phyloP scores from a whole-genome alignment of 129 eudicot genomes.

The carrot (Daucus carota) region DH1_v3.0 NC_030387.2:33132001-33132500 shows the following conservation, averaged over 20 bases:
- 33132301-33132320: neutral
- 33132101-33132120: conserved; percentile 99
- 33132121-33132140: conserved; percentile 98
- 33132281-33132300: neutral
- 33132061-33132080: conserved; percentile 88
- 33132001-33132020: conserved; percentile 47
- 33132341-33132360: neutral
- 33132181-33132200: conserved; percentile 68
- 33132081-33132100: conserved; percentile 80
- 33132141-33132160: conserved; percentile 93
- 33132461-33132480: conserved; percentile 2
- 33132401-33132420: neutral
- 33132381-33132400: too few species aligned
- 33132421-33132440: neutral
- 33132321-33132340: conserved; percentile 1
- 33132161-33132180: conserved; percentile 87
- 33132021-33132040: conserved; percentile 47
- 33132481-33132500: conserved; percentile 81
- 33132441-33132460: neutral
- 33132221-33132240: neutral
- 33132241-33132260: conserved; percentile 4
- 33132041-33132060: conserved; percentile 55
- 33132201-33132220: neutral
- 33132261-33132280: neutral
- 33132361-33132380: neutral